These are phyloP conservation scores for Orbilia oligospora DNA, from an alignment of 2,329 filamentous ascomycete genomes.

Conservation along the genomic window DNA sequence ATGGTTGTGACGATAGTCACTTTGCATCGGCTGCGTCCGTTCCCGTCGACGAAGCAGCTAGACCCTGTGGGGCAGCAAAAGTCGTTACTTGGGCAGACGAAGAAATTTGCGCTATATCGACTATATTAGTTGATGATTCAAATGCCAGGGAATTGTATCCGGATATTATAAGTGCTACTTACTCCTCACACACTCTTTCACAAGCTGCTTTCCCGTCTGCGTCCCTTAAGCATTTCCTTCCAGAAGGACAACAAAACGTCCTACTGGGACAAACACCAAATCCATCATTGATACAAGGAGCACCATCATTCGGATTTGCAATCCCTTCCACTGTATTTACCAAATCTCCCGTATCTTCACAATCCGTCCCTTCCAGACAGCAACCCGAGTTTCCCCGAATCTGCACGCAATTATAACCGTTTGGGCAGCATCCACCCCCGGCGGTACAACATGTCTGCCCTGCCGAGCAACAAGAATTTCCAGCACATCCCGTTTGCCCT, in stretches of 20 bases:
- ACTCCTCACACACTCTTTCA: constrained; percentile 54
- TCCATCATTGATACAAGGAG: constrained; percentile 38
- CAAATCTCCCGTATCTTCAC: constrained; percentile 34
- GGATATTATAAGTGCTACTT: constrained; percentile 19
- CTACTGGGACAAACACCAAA: constrained; percentile 58
- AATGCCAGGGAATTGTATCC: neutral
- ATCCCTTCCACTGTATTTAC: constrained; percentile 49
- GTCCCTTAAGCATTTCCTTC: constrained; percentile 55
- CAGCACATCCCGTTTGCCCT: constrained; percentile 48
- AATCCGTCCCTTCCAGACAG: constrained; percentile 45
- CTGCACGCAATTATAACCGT: constrained; percentile 48
- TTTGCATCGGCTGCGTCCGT: constrained; percentile 45
- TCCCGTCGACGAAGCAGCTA: constrained; percentile 47
- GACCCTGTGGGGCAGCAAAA: constrained; percentile 57
- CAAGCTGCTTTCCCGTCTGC: constrained; percentile 39
- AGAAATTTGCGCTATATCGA: constrained; percentile 47
- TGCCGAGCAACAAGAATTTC: constrained; percentile 51
- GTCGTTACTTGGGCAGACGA: constrained; percentile 58
- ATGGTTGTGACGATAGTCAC: constrained; percentile 57
- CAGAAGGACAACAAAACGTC: constrained; percentile 53
- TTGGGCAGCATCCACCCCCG: constrained; percentile 53
- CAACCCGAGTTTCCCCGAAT: constrained; percentile 46
- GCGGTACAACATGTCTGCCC: constrained; percentile 43
- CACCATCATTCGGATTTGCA: constrained; percentile 49
- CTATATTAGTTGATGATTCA: neutral